These are phyloP conservation scores for Apiospora rasikravindrae DNA, from an alignment of 2,329 filamentous ascomycete genomes.

Conservation along the genomic window DNA sequence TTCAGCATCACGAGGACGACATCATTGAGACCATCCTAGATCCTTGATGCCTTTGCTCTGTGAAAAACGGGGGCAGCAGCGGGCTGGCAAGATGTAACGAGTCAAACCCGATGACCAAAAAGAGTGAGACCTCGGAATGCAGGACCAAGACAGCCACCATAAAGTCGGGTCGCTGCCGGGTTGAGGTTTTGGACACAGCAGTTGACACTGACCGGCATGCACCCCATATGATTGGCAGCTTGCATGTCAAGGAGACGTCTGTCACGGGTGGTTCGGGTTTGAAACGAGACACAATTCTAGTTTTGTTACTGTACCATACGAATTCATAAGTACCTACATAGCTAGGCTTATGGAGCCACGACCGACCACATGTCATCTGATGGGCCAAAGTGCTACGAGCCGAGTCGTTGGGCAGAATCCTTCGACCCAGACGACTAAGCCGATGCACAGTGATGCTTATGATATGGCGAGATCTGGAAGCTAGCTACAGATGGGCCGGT, in stretches of 20 bases:
- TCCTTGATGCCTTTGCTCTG: background rate
- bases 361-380: background rate
- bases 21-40: background rate
- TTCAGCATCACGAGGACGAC: background rate
- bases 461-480: background rate
- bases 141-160: background rate
- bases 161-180: background rate
- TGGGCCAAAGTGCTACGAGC: background rate
- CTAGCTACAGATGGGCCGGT: background rate
- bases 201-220: background rate
- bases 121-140: background rate
- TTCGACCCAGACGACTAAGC: background rate
- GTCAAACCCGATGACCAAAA: background rate
- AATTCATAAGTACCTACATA: background rate
- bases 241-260: background rate
- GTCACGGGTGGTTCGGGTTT: background rate
- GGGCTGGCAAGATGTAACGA: background rate
- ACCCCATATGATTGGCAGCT: background rate
- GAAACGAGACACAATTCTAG: constrained; percentile 7
- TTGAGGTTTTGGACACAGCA: background rate
- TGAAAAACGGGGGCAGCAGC: background rate
- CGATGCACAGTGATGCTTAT: background rate
- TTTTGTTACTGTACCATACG: background rate
- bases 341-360: background rate
- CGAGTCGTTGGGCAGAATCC: background rate